Evolutionary conservation across 129 eudicot genomes (phyloP), one percentile per base, ranked within the genome.

Genomic region (Flaveria linearis): DNA sequence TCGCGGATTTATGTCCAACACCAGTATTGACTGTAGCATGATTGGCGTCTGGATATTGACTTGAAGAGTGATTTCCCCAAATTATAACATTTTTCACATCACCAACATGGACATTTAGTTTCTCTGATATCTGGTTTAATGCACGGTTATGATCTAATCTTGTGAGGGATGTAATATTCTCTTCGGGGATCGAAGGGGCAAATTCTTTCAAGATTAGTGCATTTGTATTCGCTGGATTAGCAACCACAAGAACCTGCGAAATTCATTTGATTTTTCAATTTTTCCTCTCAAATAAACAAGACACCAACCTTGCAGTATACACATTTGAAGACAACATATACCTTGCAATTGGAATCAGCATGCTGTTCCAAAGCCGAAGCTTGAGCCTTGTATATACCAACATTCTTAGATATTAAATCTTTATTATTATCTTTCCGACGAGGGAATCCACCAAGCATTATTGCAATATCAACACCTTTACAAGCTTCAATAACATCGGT

Each of bases 91-190:
- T 95, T 77, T 89, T 91, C 13, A 95, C 96, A 79, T 89, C 96
- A 25, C 84, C 74, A 16, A 89, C 94, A 69, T 84, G 91, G 41
- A 91, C 89, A 82, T 83, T 85, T 80, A 95, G 69, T 72, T 85
- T 87, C 81, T 87, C 92, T 0, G 99, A 85, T 68, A 95, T 83
- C 62, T 87, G 94, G 73, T 86, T 85, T 22, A 91, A 84, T 13
- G 99, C 99, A 77, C 99, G 86, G 71, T 95, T 95, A 75, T 95
- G 99, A 83, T 95, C 97, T 72, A 95, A 74, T 77, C 99, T 86
- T 55, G 97, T 87, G 78, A 95, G 82, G 72, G 92, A 90, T 52
- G 94, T 84, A 51, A 95, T 89, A 80, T 91, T 95, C 76, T 89
- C 89, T 69, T 86, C 94, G 10, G 94, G 96, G 67, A 95, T 89